These are phyloP conservation scores for Hippophae tibetana DNA, from an alignment of 306 rosid genomes.

Conservation along the genomic window DNA sequence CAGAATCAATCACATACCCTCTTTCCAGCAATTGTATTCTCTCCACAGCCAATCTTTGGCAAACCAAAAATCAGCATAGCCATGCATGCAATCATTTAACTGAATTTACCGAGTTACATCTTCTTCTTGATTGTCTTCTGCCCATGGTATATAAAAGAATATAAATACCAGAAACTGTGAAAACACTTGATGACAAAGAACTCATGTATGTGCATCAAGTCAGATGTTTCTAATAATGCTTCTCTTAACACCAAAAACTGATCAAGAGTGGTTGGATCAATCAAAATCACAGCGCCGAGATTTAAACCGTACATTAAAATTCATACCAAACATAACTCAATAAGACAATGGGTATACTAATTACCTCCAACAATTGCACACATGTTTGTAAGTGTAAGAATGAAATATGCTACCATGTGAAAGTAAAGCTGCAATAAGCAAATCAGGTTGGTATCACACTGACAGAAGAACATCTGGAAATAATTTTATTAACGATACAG, in stretches of 20 bases:
- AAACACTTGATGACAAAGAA: slow-evolving; percentile 51
- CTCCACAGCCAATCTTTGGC: slow-evolving; percentile 30
- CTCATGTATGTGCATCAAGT: slow-evolving; percentile 10
- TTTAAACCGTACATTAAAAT: not conserved
- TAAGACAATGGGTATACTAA: slow-evolving; percentile 11
- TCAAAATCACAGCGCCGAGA: not conserved
- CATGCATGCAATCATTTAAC: slow-evolving; percentile 28
- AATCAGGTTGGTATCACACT: slow-evolving; percentile 5
- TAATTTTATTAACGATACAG: not conserved
- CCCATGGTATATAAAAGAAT: slow-evolving; percentile 94
- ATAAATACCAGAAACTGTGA: slow-evolving; percentile 91
- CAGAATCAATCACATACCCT: slow-evolving; percentile 24
- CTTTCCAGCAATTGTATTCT: slow-evolving; percentile 23
- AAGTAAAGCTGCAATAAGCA: slow-evolving; percentile 61
- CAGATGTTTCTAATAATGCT: slow-evolving; percentile 6
- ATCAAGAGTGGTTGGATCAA: not conserved
- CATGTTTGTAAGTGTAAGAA: slow-evolving; percentile 93
- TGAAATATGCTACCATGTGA: slow-evolving; percentile 68
- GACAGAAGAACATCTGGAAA: not conserved
- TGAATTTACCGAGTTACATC: slow-evolving; percentile 92
- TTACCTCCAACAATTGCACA: slow-evolving; percentile 98
- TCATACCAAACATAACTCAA: not conserved
- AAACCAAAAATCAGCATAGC: slow-evolving; percentile 24
- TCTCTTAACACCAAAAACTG: not conserved
- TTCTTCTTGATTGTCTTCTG: slow-evolving; percentile 92